Base-by-base conservation (phyloP, 345 rosid species). In the Clausena lansium region DNA sequence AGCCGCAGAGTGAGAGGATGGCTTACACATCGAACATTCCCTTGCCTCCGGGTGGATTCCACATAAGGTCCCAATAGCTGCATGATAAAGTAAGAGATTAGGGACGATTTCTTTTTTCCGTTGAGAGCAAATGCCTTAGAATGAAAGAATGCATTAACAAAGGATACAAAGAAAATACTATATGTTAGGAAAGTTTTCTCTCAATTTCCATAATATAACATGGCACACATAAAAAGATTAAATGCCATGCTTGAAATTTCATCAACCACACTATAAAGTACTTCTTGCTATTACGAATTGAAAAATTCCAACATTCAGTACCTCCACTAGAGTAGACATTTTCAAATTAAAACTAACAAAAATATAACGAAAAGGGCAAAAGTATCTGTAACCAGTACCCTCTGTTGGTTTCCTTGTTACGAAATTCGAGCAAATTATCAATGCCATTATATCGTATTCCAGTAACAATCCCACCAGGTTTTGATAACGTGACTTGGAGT, bases 21-120 rank as follows among this genome's bases (percentile, higher is more conserved):
- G 67, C 95, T 83, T 95, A 95, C 98, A 93, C 97, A 77, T 95
- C 98, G 63, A 93, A 93, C 74, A 88, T 92, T 78, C 96, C 95
- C 66, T 86, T 83, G 81, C 89, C 90, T 82, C 94, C 98, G 67
- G 86, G 89, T 74, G 91, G 87, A 83, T 76, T 92, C 97, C 94
- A 92, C 70, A 82, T 82, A 79, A 92, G 85, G 80, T 92, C 97
- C 94, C 97, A 90, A 76, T 93, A 93, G 89, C 98, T 95, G 70
- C 76, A 86, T 67, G 64, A 64, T 54, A 75, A 76, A 36, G 69
- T 47, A 63, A 57, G 70, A 63, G 64, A 41, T 15, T 50, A 35
- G 57, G 4, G 27, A 82, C 36, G 76, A 28, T 22, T 24, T 50
- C 59, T 28, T 63, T 11, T 70, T 35, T 30, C 33, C 68, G 70